Evolutionary conservation across 192 early-diverging fungal genomes (phyloP), one percentile per base, ranked within the genome.

Genomic region (Phlyctochytrium planicorne): DNA sequence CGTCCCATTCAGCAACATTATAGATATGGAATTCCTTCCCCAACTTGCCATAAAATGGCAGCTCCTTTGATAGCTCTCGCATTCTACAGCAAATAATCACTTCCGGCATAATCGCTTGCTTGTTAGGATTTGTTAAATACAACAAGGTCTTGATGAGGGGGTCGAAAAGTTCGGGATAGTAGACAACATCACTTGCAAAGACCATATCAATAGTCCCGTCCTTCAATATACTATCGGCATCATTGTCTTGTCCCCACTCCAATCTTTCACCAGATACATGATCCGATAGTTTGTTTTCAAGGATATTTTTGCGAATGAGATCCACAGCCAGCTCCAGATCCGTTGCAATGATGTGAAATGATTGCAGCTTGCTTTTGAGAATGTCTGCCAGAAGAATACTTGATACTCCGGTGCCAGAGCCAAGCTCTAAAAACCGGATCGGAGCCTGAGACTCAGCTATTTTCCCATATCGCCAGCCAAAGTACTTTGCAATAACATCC

Each of bases 101-200:
- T 33, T 70, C 68, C n/a, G 65, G 52, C 25, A 34, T 32, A 17
- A n/a, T n/a, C 10, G 27, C 23, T 12, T 23, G 12, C 29, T 4
- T 33, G 33, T 24, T 20, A 2, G 14, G 1, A 59, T 3, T 24
- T 17, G 65, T 34, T 24, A 68, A 32, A 20, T 60, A 4, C 2
- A 27, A 32, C 6, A 69, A 32, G 3, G 68, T 69, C 17, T 31
- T 29, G 24, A 69, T 69, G 35, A 69, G 47, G 6, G 68, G 60
- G 2, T 62, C 62, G 63, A 71, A 71, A n/a, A 71, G 62, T 16
- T 63, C 20, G 2, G 69, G 69, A 32, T 64, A 71, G 34, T 71
- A 71, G 17, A 71, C 69, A 14, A 71, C 69, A 34, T 71, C 69
- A 20, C 31, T 16, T 12, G 62, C 69, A 36, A 33, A 71, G 1